Conservation (phyloP, 495 filamentous ascomycete genomes). For the Tetracladium setigerum region DNA sequence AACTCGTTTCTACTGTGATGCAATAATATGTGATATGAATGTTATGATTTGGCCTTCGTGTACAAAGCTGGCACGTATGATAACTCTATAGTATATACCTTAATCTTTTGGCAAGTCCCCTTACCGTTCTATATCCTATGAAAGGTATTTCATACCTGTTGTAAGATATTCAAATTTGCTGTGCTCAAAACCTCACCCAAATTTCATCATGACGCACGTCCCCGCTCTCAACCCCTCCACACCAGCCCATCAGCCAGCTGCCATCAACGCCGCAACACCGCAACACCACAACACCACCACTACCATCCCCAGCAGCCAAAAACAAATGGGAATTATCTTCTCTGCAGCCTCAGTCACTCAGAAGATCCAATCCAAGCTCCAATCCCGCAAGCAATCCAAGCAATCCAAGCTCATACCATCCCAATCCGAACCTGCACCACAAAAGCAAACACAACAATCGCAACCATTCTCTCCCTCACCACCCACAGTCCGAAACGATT, state of each 20-base stretch:
- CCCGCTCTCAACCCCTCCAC: constrained; percentile 1
- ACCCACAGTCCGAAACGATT: constrained; percentile 1
- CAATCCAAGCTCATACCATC: neutral
- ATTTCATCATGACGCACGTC: constrained; percentile 4
- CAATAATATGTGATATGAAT: neutral
- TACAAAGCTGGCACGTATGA: too few relatives aligned
- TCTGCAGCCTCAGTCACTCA: constrained; percentile 1
- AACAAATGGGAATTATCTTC: constrained; percentile 15
- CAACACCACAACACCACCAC: too few relatives aligned
- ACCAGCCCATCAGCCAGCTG: neutral
- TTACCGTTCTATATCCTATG: too few relatives aligned
- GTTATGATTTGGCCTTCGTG: too few relatives aligned
- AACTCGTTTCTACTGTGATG: neutral
- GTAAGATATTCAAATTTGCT: constrained; percentile 3
- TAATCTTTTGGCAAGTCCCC: too few relatives aligned
- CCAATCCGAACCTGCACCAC: constrained; percentile 5
- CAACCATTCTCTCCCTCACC: constrained; percentile 11
- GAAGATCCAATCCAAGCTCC: neutral
- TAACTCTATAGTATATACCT: too few relatives aligned
- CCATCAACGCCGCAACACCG: too few relatives aligned
- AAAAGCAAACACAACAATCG: constrained; percentile 6
- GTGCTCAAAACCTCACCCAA: neutral
- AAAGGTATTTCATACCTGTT: neutral
- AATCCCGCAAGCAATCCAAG: too few relatives aligned
- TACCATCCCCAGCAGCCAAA: neutral